Evolutionary conservation across 208 protist genomes (phyloP).

Genomic region (Trypanosoma avium): DNA sequence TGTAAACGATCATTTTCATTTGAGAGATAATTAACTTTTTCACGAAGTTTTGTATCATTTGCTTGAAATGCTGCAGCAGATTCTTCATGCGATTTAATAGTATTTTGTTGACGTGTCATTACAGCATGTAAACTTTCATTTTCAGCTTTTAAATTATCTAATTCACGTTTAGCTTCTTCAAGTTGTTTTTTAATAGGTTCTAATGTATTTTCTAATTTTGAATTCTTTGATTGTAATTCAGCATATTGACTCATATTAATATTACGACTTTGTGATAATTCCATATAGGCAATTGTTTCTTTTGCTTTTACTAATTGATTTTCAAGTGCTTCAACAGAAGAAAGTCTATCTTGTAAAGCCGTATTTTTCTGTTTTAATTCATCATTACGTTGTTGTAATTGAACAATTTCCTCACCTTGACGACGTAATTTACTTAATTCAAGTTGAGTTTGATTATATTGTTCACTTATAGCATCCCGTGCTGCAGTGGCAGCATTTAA

Average conservation of each 20-base stretch:
- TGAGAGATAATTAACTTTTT: slow-evolving; percentile 40
- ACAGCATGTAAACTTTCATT: slow-evolving; percentile 69
- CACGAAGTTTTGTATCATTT: slow-evolving; percentile 63
- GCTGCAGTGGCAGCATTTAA: slow-evolving; percentile 29
- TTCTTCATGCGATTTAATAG: slow-evolving; percentile 67
- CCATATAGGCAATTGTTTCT: slow-evolving; percentile 89
- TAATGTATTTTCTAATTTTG: slow-evolving; percentile 71
- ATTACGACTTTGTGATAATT: slow-evolving; percentile 67
- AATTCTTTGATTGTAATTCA: slow-evolving; percentile 64
- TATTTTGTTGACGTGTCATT: slow-evolving; percentile 52
- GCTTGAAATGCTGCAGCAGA: slow-evolving; percentile 41
- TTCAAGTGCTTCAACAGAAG: slow-evolving; percentile 57
- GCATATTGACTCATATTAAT: slow-evolving; percentile 88
- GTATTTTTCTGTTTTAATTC: slow-evolving; percentile 49
- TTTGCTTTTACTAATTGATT: slow-evolving; percentile 81
- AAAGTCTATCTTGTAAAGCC: slow-evolving; percentile 58
- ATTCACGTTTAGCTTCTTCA: slow-evolving; percentile 64
- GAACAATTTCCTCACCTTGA: slow-evolving; percentile 44
- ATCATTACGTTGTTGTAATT: slow-evolving; percentile 44
- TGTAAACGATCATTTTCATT: slow-evolving; percentile 64
- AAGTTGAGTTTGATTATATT: slow-evolving; percentile 42
- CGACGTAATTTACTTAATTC: slow-evolving; percentile 56
- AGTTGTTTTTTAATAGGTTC: slow-evolving; percentile 65
- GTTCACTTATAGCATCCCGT: slow-evolving; percentile 46
- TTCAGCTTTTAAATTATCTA: slow-evolving; percentile 54